phyloP scores from a whole-genome alignment of 1,139 yeast genomes.

The Suhomyces wounanorum region DNA sequence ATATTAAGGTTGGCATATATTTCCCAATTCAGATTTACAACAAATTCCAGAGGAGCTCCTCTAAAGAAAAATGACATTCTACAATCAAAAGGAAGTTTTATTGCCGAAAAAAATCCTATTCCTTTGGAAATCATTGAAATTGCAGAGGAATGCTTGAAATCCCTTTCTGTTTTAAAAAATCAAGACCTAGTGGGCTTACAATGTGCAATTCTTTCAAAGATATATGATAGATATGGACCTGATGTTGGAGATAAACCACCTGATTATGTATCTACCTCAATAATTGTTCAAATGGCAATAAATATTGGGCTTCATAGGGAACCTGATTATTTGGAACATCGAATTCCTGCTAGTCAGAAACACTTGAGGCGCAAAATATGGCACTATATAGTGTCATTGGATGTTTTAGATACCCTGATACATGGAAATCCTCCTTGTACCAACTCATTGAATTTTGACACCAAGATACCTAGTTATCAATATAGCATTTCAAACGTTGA shows the following conservation, averaged over 20 bases:
- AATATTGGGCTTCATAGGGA: conserved; percentile 18
- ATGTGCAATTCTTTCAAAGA: conserved; percentile 22
- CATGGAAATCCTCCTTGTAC: conserved; percentile 21
- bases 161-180: conserved; percentile 14
- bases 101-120: conserved; percentile 20
- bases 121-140: conserved; percentile 20
- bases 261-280: conserved; percentile 15
- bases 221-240: conserved; percentile 31
- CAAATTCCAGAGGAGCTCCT: background rate
- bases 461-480: conserved; percentile 23
- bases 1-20: conserved; percentile 14
- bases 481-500: conserved; percentile 22
- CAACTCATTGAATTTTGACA: conserved; percentile 24
- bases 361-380: conserved; percentile 25
- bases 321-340: conserved; percentile 15
- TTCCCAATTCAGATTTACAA: conserved; percentile 12
- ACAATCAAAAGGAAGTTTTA: background rate
- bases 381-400: conserved; percentile 27
- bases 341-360: conserved; percentile 12
- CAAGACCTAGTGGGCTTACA: conserved; percentile 22
- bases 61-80: conserved; percentile 2
- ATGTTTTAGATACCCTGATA: conserved; percentile 18
- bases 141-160: conserved; percentile 21
- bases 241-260: conserved; percentile 29
- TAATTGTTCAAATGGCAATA: conserved; percentile 18